phyloP scores from a whole-genome alignment of 1,284 basidiomycete species.

The Porogramme epimiltina region DNA sequence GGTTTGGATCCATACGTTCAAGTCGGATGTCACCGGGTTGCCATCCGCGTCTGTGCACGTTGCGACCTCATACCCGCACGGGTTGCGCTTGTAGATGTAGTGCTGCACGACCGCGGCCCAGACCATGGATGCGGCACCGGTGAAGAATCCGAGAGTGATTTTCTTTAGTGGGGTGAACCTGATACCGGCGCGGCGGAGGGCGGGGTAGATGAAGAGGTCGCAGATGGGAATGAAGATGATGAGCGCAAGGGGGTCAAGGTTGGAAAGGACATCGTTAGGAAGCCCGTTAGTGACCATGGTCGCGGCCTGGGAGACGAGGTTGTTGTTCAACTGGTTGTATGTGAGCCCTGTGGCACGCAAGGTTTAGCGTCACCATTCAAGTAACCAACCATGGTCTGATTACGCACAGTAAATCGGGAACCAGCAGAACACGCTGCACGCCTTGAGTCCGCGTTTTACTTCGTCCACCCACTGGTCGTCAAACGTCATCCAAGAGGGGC shows the following conservation, averaged over 20 bases:
- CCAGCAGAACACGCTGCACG: slow-evolving; percentile 83
- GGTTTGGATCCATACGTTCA: slow-evolving; percentile 80
- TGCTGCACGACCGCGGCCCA: slow-evolving; percentile 73
- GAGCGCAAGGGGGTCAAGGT: slow-evolving; percentile 77
- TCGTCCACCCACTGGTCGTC: slow-evolving; percentile 86
- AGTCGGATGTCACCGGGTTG: slow-evolving; percentile 47
- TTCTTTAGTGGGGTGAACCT: slow-evolving; percentile 75
- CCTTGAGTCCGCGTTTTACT: slow-evolving; percentile 79
- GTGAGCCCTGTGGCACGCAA: slow-evolving; percentile 62
- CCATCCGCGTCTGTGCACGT: slow-evolving; percentile 50
- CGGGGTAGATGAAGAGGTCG: slow-evolving; percentile 73
- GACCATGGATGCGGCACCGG: slow-evolving; percentile 61
- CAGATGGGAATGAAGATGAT: slow-evolving; percentile 75
- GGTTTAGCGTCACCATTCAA: too few relatives aligned
- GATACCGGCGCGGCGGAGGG: slow-evolving; percentile 58
- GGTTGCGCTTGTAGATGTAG: slow-evolving; percentile 76
- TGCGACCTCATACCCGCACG: slow-evolving; percentile 58
- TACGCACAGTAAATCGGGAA: slow-evolving; percentile 72
- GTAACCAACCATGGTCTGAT: not conserved
- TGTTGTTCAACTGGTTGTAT: slow-evolving; percentile 79
- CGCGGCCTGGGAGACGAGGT: slow-evolving; percentile 77
- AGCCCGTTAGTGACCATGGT: slow-evolving; percentile 72
- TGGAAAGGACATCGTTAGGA: slow-evolving; percentile 83
- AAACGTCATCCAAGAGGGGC: slow-evolving; percentile 71
- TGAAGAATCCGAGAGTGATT: slow-evolving; percentile 76